Evolutionary conservation across 2,329 filamentous ascomycete genomes (phyloP), one percentile per base, ranked within the genome.

Genomic region (Akanthomyces lecanii): DNA sequence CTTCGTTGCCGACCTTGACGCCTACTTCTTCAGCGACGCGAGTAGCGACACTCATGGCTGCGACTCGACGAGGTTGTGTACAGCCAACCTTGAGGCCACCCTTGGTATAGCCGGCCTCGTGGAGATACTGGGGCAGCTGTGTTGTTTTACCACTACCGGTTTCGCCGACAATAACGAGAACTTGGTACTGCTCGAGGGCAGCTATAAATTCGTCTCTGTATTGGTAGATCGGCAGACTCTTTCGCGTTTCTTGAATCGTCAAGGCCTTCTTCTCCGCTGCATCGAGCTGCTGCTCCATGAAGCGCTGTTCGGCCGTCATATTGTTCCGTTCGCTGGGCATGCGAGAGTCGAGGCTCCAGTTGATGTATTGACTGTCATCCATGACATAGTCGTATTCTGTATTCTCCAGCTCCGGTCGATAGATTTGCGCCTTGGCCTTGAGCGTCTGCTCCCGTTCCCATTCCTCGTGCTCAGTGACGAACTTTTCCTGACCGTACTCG

Each of bases 91-190:
- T 97, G 75, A 90, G 81, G 6, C 90, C 92, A 25, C 85, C 83
- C 71, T 94, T 92, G 2, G 92, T 96, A 69, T 90, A 96, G 1
- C 93, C 93, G 0, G 91, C 91, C 74, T 98, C 94, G 69, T 96
- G 89, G 0, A 98, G 82, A 72, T 96, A 99, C 71, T 98, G 95
- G 0, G 94, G 92, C 18, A 98, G 79, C 73, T 99, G 95, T 0
- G 95, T 99, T 0, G 94, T 97, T 77, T 99, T 99, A 69, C 95
- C 95, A 68, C 88, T 92, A 60, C 95, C 95, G 0, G 95, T 99
- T 75, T 98, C 93, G 71, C 92, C 95, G 2, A 97, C 92, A 61
- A 99, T 89, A 64, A 99, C 92, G 12, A 99, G 77, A 16, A 96
- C 86, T 71, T 97, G 95, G 68, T 93, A 89, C 59, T 96, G 81